phyloP scores from a whole-genome alignment of 768 basidiomycete genomes.

The Pleurotus eryngii region DNA sequence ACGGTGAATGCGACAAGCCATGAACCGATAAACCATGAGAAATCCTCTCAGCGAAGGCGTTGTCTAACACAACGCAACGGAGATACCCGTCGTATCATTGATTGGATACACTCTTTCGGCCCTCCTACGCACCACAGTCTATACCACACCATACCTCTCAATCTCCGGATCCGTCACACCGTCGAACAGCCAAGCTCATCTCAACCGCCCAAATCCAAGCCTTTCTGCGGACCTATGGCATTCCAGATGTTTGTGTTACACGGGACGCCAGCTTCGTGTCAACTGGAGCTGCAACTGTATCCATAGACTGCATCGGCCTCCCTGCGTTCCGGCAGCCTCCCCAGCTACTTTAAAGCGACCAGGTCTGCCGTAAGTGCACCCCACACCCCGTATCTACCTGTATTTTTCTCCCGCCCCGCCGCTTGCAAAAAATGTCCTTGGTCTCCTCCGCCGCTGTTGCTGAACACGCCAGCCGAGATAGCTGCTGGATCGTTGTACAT shows the following conservation, averaged over 20 bases:
- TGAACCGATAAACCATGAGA: not conserved
- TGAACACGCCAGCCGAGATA: conserved; percentile 53
- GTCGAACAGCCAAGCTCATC: conserved; percentile 1
- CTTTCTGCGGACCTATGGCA: conserved; percentile 5
- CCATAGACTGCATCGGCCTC: not conserved
- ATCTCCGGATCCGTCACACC: conserved; percentile 3
- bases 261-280: not conserved
- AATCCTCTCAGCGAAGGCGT: not conserved
- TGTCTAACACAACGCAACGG: not conserved
- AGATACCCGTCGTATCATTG: not conserved
- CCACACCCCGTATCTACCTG: not conserved
- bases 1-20: not conserved
- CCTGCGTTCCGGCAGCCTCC: conserved; percentile 3
- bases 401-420: conserved; percentile 32
- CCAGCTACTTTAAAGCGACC: not conserved
- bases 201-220: not conserved
- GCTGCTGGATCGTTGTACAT: conserved; percentile 84
- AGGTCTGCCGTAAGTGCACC: not conserved
- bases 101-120: not conserved
- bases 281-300: not conserved
- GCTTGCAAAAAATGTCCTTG: conserved; percentile 8
- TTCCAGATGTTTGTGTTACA: conserved; percentile 1
- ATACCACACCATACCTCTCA: conserved; percentile 3
- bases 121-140: conserved; percentile 6
- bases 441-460: conserved; percentile 51